These are phyloP conservation scores for Pythium grandisporangium DNA, from an alignment of 352 stramenopile genomes.

Conservation along the genomic window DNA sequence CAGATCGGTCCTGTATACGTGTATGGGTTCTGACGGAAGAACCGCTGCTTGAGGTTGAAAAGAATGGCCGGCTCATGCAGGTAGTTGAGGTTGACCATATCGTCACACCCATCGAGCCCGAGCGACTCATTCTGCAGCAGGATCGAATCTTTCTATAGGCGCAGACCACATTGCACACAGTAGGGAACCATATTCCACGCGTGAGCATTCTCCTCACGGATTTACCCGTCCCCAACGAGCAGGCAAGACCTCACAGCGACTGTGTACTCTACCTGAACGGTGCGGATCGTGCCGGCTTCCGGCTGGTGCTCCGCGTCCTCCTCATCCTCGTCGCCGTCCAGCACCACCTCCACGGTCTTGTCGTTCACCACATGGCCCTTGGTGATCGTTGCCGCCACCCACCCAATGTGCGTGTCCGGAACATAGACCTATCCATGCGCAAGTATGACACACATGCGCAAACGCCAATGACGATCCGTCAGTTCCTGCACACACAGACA, in stretches of 20 bases:
- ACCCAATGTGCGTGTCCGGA: conserved; percentile 64
- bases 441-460: conserved; percentile 1
- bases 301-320: conserved; percentile 60
- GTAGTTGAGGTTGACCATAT: conserved; percentile 87
- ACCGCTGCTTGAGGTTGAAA: conserved; percentile 87
- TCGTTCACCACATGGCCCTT: conserved; percentile 76
- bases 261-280: conserved; percentile 34
- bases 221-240: background rate
- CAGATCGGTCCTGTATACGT: conserved; percentile 96
- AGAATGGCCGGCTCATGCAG: conserved; percentile 89
- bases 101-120: conserved; percentile 46
- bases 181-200: background rate
- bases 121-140: conserved; percentile 63
- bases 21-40: conserved; percentile 89
- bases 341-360: conserved; percentile 70
- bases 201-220: background rate
- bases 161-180: conserved; percentile 2
- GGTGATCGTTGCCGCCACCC: conserved; percentile 77
- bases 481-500: too few relatives aligned
- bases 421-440: conserved; percentile 60
- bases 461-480: too few relatives aligned
- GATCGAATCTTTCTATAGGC: conserved; percentile 62
- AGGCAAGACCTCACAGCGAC: conserved; percentile 2
- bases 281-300: conserved; percentile 35
- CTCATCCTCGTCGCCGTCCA: conserved; percentile 58